A percentile compares a stretch with the other conserved stretches of the same genome.
phyloP scores from a whole-genome alignment of 176 grass and related monocot genomes.

The Microstegium vimineum region DNA sequence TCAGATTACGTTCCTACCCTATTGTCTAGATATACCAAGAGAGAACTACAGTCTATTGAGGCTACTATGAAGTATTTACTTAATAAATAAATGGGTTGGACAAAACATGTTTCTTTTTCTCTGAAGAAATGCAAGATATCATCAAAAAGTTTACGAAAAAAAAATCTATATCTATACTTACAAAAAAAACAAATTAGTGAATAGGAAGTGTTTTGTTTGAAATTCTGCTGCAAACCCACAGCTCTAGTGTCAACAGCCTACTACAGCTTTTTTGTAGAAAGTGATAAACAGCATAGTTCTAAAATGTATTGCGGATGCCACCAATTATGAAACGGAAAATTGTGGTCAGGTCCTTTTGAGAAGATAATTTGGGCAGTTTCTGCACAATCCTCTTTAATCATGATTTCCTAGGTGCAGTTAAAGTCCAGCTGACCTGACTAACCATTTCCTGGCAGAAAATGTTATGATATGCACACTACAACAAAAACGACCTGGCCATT shows the following conservation, averaged over 20 bases:
- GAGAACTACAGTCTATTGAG: neutral
- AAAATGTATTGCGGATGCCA: neutral
- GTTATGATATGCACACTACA: neutral
- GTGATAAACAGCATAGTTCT: neutral
- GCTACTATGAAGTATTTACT: neutral
- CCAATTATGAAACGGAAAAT: neutral
- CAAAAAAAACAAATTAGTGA: neutral
- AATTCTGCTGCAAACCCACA: neutral
- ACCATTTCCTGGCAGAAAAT: neutral
- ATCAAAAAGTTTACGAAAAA: neutral
- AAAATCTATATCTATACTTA: neutral
- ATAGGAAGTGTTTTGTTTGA: neutral
- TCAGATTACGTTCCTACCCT: neutral
- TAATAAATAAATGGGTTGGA: neutral
- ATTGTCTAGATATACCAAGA: neutral
- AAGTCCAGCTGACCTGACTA: neutral
- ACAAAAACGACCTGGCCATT: neutral
- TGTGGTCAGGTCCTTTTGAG: neutral
- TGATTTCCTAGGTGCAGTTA: neutral
- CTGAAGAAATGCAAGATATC: neutral
- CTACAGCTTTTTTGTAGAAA: neutral
- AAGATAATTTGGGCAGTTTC: neutral
- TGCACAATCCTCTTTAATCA: neutral
- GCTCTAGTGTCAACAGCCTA: neutral
- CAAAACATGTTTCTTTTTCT: constrained; percentile 7